Percentiles rank a stretch among this genome's conserved stretches.
Conservation (phyloP, 1,139 yeast species). For the Blastobotrys persicus region DNA sequence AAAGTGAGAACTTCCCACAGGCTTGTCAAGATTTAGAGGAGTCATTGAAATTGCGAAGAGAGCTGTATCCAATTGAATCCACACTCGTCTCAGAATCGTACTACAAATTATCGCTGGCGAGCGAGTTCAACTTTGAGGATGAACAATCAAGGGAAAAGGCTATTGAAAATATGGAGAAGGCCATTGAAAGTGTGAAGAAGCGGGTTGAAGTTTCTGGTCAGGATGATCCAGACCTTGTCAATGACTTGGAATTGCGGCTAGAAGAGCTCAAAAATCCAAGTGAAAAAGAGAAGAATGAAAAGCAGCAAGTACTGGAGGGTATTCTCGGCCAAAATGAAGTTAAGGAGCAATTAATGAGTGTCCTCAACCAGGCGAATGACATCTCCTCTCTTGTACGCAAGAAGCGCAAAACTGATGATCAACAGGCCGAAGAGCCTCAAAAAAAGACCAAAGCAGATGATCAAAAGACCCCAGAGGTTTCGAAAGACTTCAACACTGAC, state of each 20-base stretch:
- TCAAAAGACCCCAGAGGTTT: not conserved
- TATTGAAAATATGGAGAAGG: constrained; percentile 54
- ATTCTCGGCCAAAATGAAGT: constrained; percentile 52
- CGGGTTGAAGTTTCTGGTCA: constrained; percentile 43
- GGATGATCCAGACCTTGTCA: constrained; percentile 51
- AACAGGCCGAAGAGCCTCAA: not conserved
- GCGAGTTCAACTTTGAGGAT: constrained; percentile 64
- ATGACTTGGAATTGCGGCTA: constrained; percentile 47
- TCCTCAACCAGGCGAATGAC: constrained; percentile 47
- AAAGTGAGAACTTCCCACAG: constrained; percentile 74
- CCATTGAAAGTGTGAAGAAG: constrained; percentile 58
- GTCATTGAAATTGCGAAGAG: constrained; percentile 54
- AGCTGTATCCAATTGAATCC: constrained; percentile 53
- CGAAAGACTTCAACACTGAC: not conserved
- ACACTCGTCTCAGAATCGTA: constrained; percentile 73
- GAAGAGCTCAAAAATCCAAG: constrained; percentile 18
- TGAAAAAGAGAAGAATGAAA: constrained; percentile 40
- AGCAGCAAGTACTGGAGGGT: constrained; percentile 59
- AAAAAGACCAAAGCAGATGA: not conserved
- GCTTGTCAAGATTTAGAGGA: constrained; percentile 65
- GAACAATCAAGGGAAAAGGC: constrained; percentile 50
- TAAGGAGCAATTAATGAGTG: constrained; percentile 21
- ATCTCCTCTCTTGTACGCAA: constrained; percentile 55
- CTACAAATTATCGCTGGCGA: constrained; percentile 76
- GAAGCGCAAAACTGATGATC: constrained; percentile 40